phyloP scores from a whole-genome alignment of 2,329 filamentous ascomycete species.

The Aspergillus pseudoviridinutans region DNA sequence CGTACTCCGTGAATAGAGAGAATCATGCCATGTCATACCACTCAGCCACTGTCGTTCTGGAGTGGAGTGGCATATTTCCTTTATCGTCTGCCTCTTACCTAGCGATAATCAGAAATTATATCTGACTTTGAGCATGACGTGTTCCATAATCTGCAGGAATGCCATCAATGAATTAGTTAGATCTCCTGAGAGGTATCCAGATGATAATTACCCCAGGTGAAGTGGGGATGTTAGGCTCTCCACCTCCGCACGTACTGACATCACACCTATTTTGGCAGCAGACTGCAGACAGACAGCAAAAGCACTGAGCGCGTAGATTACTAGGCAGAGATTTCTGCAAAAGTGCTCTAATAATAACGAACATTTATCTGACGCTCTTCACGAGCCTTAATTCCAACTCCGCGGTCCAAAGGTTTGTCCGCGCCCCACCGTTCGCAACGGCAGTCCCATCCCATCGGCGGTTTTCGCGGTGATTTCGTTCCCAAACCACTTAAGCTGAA shows the following conservation, averaged over 20 bases:
- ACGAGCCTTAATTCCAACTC: neutral
- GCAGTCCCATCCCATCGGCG: neutral
- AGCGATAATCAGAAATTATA: too few relatives aligned
- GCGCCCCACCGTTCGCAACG: neutral
- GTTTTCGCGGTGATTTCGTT: neutral
- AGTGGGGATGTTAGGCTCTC: neutral
- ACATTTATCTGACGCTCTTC: neutral
- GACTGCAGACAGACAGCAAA: neutral
- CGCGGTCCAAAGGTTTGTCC: neutral
- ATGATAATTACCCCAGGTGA: neutral
- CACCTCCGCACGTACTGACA: neutral
- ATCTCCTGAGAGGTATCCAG: neutral
- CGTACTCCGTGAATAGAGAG: neutral
- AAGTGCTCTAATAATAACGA: neutral
- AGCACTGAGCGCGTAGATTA: neutral
- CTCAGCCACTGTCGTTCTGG: neutral
- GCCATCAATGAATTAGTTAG: too few relatives aligned
- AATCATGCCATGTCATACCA: neutral
- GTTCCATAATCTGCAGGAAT: too few relatives aligned
- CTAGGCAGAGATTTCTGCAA: neutral
- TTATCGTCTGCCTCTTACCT: too few relatives aligned
- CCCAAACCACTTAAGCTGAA: neutral
- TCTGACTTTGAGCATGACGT: too few relatives aligned
- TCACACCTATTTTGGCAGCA: neutral
- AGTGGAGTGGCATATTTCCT: neutral